Conservation (phyloP, 352 stramenopile genomes). For the Globisporangium recalcitrans region DNA sequence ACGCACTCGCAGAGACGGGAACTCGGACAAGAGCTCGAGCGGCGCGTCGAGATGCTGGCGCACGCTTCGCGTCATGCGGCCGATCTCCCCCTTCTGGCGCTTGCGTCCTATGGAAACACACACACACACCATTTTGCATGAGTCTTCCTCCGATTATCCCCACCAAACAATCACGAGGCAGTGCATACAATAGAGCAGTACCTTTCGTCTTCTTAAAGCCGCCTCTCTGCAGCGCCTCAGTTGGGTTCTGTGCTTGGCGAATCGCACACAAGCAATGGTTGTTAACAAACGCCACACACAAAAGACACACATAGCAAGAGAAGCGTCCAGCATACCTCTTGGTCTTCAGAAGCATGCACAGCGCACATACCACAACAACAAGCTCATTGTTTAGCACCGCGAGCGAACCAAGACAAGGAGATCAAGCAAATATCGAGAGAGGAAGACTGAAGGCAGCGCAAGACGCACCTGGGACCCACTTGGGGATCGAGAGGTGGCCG, state of each 20-base stretch:
- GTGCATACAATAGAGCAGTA: too few species aligned
- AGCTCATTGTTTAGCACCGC: too few species aligned
- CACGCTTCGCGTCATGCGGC: slow-evolving; percentile 73
- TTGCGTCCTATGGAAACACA: slow-evolving; percentile 41
- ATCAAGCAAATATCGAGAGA: background rate
- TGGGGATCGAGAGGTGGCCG: slow-evolving; percentile 64
- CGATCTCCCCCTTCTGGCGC: slow-evolving; percentile 44
- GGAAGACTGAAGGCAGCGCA: background rate
- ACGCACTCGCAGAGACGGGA: slow-evolving; percentile 45
- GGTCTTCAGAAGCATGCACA: slow-evolving; percentile 35
- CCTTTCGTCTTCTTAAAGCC: slow-evolving; percentile 71
- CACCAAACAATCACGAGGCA: background rate
- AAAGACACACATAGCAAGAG: background rate
- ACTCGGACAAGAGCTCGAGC: slow-evolving; percentile 64
- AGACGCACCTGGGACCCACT: slow-evolving; percentile 63
- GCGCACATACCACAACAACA: too few species aligned
- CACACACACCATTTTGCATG: too few species aligned
- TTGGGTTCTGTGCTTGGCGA: slow-evolving; percentile 39
- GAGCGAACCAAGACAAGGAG: too few species aligned
- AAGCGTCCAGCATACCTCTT: slow-evolving; percentile 29
- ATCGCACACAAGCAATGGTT: background rate
- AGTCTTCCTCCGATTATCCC: background rate
- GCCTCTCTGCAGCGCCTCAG: slow-evolving; percentile 56
- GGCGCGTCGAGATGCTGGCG: slow-evolving; percentile 71
- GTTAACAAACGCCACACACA: background rate